Base-by-base conservation (phyloP, 768 basidiomycete genomes). In the Clavaria fumosa region DNA sequence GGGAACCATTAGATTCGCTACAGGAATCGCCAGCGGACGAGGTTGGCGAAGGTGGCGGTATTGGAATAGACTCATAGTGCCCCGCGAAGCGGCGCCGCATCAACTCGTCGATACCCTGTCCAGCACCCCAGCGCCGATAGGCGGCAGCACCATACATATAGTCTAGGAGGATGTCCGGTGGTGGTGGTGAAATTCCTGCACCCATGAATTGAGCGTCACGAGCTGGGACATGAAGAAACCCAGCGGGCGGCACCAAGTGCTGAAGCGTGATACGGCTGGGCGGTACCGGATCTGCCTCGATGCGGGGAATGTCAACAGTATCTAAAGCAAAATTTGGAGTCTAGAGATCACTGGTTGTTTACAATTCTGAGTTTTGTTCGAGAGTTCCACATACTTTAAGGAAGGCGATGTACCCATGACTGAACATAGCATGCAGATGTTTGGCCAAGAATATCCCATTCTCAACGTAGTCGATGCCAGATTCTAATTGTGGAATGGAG, bases 91-190 rank as follows among this genome's bases (percentile, higher is more conserved):
- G 23, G 19, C 14, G 3, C 22, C 45, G 36, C 43, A 44, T 41
- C 35, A 44, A 32, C 17, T 38, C 31, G 10, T 36, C 20, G 18
- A 41, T 48, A n/a, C 18, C 38, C 19, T 35, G 35, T 21, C 44
- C 41, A 22, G 34, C 40, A 23, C 31, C 33, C 47, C 47, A 48
- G 40, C 31, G 43, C 23, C 19, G 14, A 35, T 43, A 45, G 28
- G 44, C 43, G 32, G 46, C 44, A 43, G 38, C 43, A 34, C 46
- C 46, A 38, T 45, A 47, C 35, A 43, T 41, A 42, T 27, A 41
- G 27, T 41, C 40, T n/a, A 41, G 34, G 24, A 36, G 22, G 18
- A 41, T 36, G 23, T n/a, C 26, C 7, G 33, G 40, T 19, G 24
- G 40, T 26, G 24, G 17, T 30, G 24, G 24, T 14, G 40, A 35